Evolutionary conservation across 2,329 filamentous ascomycete species (phyloP), one percentile per base, ranked within the genome.

Genomic region (Colletotrichum cereale): DNA sequence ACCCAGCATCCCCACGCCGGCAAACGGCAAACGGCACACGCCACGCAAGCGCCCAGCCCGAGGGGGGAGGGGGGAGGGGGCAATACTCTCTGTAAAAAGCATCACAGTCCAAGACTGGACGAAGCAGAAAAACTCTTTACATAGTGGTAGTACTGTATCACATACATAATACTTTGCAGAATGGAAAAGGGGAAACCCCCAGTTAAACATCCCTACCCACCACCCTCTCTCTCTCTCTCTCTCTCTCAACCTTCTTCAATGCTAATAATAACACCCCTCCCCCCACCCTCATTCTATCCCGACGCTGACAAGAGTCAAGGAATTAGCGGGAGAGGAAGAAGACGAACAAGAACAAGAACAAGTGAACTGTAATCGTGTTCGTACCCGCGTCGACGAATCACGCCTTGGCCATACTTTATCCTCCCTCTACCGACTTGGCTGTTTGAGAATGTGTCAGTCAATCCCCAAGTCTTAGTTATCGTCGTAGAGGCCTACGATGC

Each of bases 1-100:
- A 29, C 26, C 67, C 63, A 50, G 57, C 64, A 71, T 71, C 40
- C 67, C 64, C 63, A 71, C 40, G 67, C 40, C 56, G 57, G 50
- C 56, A 55, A 29, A 38, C 56, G 57, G 50, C 56, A 55, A 29
- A 38, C 62, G 62, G 67, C 56, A 67, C 21, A 18, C 26, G 47
- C 8, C 57, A n/a, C 53, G 12, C 5, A 44, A 40, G n/a, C 34
- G 5, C 10, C n/a, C 44, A 47, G 18, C n/a, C n/a, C n/a, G n/a
- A n/a, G n/a, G n/a, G n/a, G n/a, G n/a, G n/a, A n/a, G n/a, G n/a
- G n/a, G n/a, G n/a, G n/a, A n/a, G n/a, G n/a, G n/a, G n/a, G n/a
- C n/a, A n/a, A n/a, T n/a, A n/a, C 6, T 21, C 40, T 42, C 7
- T 42, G n/a, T 21, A 10, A 21, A 5, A 42, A 18, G 40, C 18